These are phyloP conservation scores for Helicocarpus griseus DNA, from an alignment of 2,329 filamentous ascomycete species.

Conservation along the genomic window DNA sequence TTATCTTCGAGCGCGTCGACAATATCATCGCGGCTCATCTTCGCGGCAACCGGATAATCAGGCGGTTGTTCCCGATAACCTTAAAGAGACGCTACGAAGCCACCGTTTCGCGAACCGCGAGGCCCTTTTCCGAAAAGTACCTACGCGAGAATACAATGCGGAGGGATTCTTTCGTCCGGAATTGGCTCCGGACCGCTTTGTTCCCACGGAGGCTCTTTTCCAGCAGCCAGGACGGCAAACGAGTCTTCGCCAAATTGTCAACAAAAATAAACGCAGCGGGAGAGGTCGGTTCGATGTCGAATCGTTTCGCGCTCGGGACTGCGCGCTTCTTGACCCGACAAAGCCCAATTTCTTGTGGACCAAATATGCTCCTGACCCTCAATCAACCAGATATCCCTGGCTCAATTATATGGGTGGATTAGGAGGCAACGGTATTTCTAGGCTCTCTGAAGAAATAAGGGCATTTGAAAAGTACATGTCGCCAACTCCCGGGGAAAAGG, in stretches of 20 bases:
- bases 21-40: slow-evolving; percentile 7
- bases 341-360: neutral
- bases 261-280: neutral
- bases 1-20: slow-evolving; percentile 9
- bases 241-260: neutral
- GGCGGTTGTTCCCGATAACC: slow-evolving; percentile 18
- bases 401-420: slow-evolving; percentile 16
- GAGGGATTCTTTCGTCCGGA: neutral
- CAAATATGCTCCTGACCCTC: slow-evolving; percentile 9
- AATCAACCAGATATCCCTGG: slow-evolving; percentile 20
- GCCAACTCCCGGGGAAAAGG: slow-evolving; percentile 34
- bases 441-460: slow-evolving; percentile 37
- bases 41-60: slow-evolving; percentile 3
- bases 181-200: neutral
- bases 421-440: slow-evolving; percentile 16
- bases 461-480: slow-evolving; percentile 37
- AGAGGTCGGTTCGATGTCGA: neutral
- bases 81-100: slow-evolving; percentile 25
- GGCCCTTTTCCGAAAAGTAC: slow-evolving; percentile 16
- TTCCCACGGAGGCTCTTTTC: neutral
- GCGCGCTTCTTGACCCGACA: neutral
- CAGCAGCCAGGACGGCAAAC: neutral
- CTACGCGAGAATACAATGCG: neutral
- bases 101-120: slow-evolving; percentile 25
- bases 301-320: neutral